Base-by-base conservation (phyloP, 2,329 filamentous ascomycete genomes). In the Colletotrichum lentis region DNA sequence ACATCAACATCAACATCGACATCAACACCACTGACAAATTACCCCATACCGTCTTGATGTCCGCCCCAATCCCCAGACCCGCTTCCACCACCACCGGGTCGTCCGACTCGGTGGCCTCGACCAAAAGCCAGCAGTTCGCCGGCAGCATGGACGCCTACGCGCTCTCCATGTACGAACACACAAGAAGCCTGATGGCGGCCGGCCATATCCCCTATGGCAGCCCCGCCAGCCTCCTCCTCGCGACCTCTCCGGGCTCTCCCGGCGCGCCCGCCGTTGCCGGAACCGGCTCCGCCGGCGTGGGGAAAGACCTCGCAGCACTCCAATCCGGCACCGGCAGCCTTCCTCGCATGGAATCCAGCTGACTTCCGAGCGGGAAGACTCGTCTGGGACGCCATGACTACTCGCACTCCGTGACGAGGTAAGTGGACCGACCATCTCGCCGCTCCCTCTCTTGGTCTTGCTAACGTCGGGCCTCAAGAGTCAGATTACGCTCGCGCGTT, bases 111-210 rank as follows among this genome's bases (percentile, higher is more conserved):
- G 31, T 41, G 6, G 20, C 20, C 3, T 59, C 56, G 2, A 24
- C 3, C 56, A 5, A 11, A 31, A 31, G 27, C 7, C 27, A 31
- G 14, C 20, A 37, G 8, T 59, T 59, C 31, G 16, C 56, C 27
- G 56, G 44, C 27, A 59, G 37, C 56, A 49, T 59, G 56, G 43
- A 59, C 31, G 5, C 56, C 3, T 59, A 59, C 43, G 39, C 56
- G 27, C 43, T 59, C 43, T 49, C 27, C 43, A 59, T 59, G 56
- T 59, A 59, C 56, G 56, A 59, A 16, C 56, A 59, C 27, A 59
- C 56, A 1, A 46, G 49, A 16, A 43, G 56, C 14, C 56, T 59
- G 4, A 59, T 59, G 56, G 56, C 43, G 1, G 43, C 43, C 10
- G 56, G 43, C 27, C 56, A 59, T 43, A 59, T 59, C 7, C 44